These are phyloP conservation scores for Fusarium setosum DNA, from an alignment of 2,329 filamentous ascomycete genomes.

Conservation along the genomic window DNA sequence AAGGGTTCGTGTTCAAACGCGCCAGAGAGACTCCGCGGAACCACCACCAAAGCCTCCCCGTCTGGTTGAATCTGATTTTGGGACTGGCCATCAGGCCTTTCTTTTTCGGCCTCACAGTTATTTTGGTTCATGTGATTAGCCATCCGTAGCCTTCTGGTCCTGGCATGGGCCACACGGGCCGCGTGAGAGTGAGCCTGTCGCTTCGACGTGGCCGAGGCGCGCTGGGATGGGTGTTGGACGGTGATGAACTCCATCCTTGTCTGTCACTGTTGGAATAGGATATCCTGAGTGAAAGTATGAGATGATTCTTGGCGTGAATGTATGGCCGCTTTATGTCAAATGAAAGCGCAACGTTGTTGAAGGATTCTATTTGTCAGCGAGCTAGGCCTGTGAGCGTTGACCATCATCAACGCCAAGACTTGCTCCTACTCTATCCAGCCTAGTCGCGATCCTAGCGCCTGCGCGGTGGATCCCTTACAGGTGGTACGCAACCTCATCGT, in stretches of 20 bases:
- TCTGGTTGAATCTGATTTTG: not conserved
- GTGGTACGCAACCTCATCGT: conserved; percentile 32
- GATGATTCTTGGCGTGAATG: not conserved
- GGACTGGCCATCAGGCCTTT: not conserved
- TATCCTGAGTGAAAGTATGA: not conserved
- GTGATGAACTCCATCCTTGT: conserved; percentile 19
- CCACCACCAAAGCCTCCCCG: not conserved
- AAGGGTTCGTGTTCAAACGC: conserved; percentile 25
- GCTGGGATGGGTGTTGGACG: conserved; percentile 1
- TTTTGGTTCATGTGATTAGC: not conserved
- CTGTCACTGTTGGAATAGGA: not conserved
- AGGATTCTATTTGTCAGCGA: conserved; percentile 20
- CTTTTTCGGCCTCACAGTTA: not conserved
- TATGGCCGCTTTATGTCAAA: not conserved
- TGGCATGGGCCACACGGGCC: conserved; percentile 20
- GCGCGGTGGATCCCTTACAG: conserved; percentile 3
- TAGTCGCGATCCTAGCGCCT: not conserved
- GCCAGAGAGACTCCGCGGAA: not conserved
- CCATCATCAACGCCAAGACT: conserved; percentile 11
- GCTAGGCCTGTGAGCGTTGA: not conserved
- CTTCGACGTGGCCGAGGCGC: not conserved
- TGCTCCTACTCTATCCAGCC: conserved; percentile 25
- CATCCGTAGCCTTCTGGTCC: conserved; percentile 8
- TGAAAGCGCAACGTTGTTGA: too few relatives aligned
- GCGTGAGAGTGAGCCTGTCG: conserved; percentile 25